A percentile compares a stretch with the other conserved stretches of the same genome.
Evolutionary conservation across 2,329 filamentous ascomycete genomes (phyloP).

Genomic region (Stachybotrys chartarum): DNA sequence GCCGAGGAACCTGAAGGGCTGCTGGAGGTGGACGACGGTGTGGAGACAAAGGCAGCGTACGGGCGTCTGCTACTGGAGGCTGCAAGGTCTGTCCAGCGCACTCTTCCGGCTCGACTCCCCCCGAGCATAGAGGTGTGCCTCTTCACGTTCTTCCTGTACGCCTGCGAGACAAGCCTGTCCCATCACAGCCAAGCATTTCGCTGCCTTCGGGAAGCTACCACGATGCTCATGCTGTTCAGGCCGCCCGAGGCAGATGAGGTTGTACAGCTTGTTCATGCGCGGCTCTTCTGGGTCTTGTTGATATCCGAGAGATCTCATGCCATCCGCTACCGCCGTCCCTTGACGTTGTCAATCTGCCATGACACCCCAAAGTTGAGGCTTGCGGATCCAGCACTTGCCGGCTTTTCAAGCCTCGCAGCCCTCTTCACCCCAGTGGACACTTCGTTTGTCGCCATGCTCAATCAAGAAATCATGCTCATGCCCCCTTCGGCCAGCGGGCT

Average conservation of each 20-base stretch:
- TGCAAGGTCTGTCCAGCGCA: conserved; percentile 24
- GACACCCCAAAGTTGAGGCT: conserved; percentile 24
- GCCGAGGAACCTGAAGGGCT: conserved; percentile 27
- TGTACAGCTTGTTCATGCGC: conserved; percentile 18
- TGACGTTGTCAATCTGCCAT: conserved; percentile 33
- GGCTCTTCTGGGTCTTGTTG: conserved; percentile 36
- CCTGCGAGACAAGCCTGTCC: conserved; percentile 32
- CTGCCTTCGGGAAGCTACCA: conserved; percentile 35
- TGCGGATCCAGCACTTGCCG: conserved; percentile 21
- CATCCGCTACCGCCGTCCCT: conserved; percentile 35
- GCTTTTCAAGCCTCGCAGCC: conserved; percentile 31
- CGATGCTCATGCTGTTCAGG: conserved; percentile 27
- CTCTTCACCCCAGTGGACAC: conserved; percentile 35
- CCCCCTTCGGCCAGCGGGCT: conserved; percentile 22
- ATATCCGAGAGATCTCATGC: conserved; percentile 37
- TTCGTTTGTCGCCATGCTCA: conserved; percentile 31
- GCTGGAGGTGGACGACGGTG: conserved; percentile 22
- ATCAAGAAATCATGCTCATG: conserved; percentile 26
- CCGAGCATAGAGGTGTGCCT: conserved; percentile 31
- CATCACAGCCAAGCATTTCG: conserved; percentile 36
- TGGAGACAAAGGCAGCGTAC: conserved; percentile 28
- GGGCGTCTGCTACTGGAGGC: conserved; percentile 30
- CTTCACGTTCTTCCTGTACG: conserved; percentile 36
- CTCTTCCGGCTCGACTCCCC: conserved; percentile 22
- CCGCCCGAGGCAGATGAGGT: conserved; percentile 17